Percentiles rank a stretch among this genome's conserved stretches.
Conservation (phyloP, 2,329 filamentous ascomycete genomes). For the Sphaceloma murrayae region DNA sequence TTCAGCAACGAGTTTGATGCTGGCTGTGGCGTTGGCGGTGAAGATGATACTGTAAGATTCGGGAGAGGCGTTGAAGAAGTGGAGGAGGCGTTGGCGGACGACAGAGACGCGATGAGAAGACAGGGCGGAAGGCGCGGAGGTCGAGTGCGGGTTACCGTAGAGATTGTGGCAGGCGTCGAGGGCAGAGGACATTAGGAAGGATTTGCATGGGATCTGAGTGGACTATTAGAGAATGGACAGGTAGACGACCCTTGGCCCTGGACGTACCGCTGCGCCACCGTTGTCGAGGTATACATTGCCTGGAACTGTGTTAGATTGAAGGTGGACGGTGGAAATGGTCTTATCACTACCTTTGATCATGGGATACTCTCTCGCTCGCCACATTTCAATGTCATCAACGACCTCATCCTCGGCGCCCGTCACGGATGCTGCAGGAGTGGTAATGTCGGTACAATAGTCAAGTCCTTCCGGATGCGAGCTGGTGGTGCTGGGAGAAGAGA, state of each 20-base stretch:
- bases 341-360: conserved; percentile 32
- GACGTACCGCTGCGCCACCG: conserved; percentile 66
- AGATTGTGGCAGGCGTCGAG: conserved; percentile 67
- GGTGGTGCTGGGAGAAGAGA: conserved; percentile 28
- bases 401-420: conserved; percentile 26
- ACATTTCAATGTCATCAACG: conserved; percentile 31
- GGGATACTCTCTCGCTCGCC: conserved; percentile 35
- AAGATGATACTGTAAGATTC: conserved; percentile 80
- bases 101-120: conserved; percentile 68
- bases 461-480: conserved; percentile 20
- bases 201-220: conserved; percentile 56
- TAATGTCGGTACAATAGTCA: conserved; percentile 30
- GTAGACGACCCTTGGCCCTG: conserved; percentile 7
- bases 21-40: conserved; percentile 84
- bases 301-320: conserved; percentile 15
- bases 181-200: conserved; percentile 69
- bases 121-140: conserved; percentile 68
- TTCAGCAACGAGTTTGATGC: conserved; percentile 77
- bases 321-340: conserved; percentile 16
- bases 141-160: conserved; percentile 88
- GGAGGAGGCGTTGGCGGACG: conserved; percentile 58
- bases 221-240: conserved; percentile 12
- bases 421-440: conserved; percentile 28
- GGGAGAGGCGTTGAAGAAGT: conserved; percentile 73
- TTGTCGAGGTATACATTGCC: conserved; percentile 66